Evolutionary conservation across 352 stramenopile genomes (phyloP), one percentile per base, ranked within the genome.

Genomic region (Elongisporangium anandrum): DNA sequence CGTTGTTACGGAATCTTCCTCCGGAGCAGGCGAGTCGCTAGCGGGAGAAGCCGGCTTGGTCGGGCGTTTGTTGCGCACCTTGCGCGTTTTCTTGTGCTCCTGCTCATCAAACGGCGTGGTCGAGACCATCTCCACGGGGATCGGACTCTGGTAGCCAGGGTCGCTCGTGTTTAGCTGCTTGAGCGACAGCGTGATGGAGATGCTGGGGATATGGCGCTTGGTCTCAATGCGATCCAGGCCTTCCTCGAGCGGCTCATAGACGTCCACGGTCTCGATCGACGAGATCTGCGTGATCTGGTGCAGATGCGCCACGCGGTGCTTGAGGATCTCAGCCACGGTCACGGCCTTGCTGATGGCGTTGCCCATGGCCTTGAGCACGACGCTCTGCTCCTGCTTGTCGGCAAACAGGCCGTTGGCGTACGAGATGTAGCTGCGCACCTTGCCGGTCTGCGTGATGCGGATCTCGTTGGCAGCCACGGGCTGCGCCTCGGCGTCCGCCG

Each of bases 191-290:
- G 83, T 64, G 57, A 95, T 90, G 26, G 72, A 81, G 57, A 95
- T 94, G 41, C 79, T 76, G 1, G 86, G 80, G 54, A 94, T 87
- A 48, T 85, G 70, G 39, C 81, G 80, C 56, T 72, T 85, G 17
- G 70, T 85, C 70, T 92, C 79, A 22, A 93, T 85, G 54, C 79
- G 73, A 54, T 95, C 86, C 19, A 95, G 70, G 23, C 86, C 86
- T 69, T 95, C 86, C 57, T 95, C 86, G 23, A 95, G 67, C 26
- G 86, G 86, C 63, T 95, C 86, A 52, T 94, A 95, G 50, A 89
- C 77, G 54, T 95, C 86, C 41, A 88, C 64, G 0, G 81, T 90
- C 65, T 94, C 82, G 41, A 94, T 80, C 21, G 82, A 92, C 51
- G 73, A 87, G 56, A 94, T 87, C 51, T 77, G 81, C 59, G 84